Evolutionary conservation across 2,329 filamentous ascomycete species (phyloP), one percentile per base, ranked within the genome.

Genomic region (Lecanoromycetidae sp.): DNA sequence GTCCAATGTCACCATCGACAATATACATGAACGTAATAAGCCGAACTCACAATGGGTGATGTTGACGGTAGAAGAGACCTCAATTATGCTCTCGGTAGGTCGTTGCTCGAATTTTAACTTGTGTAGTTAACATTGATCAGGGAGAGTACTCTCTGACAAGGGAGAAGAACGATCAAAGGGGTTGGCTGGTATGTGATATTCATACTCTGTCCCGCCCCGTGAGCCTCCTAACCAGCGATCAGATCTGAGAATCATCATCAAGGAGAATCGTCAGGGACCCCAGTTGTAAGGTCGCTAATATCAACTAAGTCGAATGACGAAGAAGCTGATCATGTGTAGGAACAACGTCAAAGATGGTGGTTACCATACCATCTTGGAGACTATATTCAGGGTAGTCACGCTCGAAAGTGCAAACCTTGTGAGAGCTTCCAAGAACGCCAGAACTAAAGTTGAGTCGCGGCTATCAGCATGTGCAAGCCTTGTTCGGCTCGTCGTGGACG

Each of bases 301-400:
- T 60, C 38, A 27, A 22, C 43, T 36, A 23, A 36, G 47, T 34
- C n/a, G 45, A 8, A 22, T 4, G 22, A 27, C 7, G 13, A 15
- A 20, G 23, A 19, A 36, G 42, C 37, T 48, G 20, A 25, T 39
- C 23, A 46, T 5, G 10, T 13, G 2, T 20, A 66, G 65, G 52
- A 62, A 68, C 27, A 57, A 59, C 5, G 68, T 94, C 27, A 75
- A 74, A 37, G 86, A 94, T 60, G 84, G 83, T 60, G 75, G 76
- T n/a, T 94, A 84, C 55, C 82, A 91, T 58, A 75, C 76, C 50
- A 79, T 95, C 35, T 85, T 86, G 56, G 87, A 95, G 58, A 75
- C 77, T 1, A 68, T 96, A 2, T 94, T 95, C 59, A 73, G 75
- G 45, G 80, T 74, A 58, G 75, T 75, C 1, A 62, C 80, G 15